Base-by-base conservation (phyloP, 2,329 filamentous ascomycete genomes). In the Ascochyta lentis region DNA sequence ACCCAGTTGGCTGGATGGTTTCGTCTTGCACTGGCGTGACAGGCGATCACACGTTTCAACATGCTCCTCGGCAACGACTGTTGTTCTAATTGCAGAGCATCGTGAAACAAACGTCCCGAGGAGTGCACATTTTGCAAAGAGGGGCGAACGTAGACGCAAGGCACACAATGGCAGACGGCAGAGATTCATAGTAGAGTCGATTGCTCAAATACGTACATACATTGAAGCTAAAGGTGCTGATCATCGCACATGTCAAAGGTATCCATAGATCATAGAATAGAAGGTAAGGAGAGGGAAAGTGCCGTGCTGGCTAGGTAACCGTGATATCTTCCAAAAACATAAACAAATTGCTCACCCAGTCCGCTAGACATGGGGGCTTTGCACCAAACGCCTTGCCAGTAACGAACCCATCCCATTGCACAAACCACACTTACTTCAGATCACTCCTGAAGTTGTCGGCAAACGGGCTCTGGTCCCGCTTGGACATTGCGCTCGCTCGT, bases 381-480 rank as follows among this genome's bases (percentile, higher is more conserved):
- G 39, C 53, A 49, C 53, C 49, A 54, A 60, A 60, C 57, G 57
- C 57, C 57, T 39, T 54, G 49, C 56, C 35, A 39, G 39, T 33
- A 47, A 43, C 37, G 26, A 47, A 48, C 31, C 29, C 41, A 27
- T 22, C 16, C 43, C 41, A 43, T 24, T 27, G 19, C 39, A 39
- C 48, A 37, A 49, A 8, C 49, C 34, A 42, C 16, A 43, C 27
- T 27, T 51, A 56, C 42, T 39, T 56, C 53, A 56, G 27, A 13
- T 56, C 49, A 37, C 54, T 57, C 29, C 22, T 52, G 59, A 74
- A 68, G 49, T 63, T 68, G 54, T 76, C 73, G 3, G 69, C 65
- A 52, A 76, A 76, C 2, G 73, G 73, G 40, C 69, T 73, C 41
- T 70, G 66, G 15, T 70, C 69, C 41, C 73, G 62, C 54, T 65